Conservation (phyloP, 164 flowering plant genomes). For the Stephania cephalantha region DNA sequence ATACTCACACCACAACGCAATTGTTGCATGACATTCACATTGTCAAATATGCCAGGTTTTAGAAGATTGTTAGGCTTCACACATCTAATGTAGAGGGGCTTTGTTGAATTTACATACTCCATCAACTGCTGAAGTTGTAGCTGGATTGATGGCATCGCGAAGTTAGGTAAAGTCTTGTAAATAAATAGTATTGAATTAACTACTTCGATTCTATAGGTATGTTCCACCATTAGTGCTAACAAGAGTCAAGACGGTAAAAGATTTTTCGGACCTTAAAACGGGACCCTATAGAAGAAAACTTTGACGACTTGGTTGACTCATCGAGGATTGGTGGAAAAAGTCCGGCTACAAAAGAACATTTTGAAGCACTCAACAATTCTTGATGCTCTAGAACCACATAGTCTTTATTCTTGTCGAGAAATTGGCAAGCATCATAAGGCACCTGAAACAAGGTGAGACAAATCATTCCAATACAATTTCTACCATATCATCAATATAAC, state of each 20-base stretch:
- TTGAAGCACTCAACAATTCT: slow-evolving; percentile 68
- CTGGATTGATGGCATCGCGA: slow-evolving; percentile 39
- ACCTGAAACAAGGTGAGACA: slow-evolving; percentile 50
- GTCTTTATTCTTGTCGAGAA: slow-evolving; percentile 92
- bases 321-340: slow-evolving; percentile 65
- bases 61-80: slow-evolving; percentile 79
- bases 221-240: background rate
- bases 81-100: slow-evolving; percentile 88
- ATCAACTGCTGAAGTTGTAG: slow-evolving; percentile 76
- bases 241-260: background rate
- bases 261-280: slow-evolving; percentile 57
- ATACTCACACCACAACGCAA: slow-evolving; percentile 85
- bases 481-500: slow-evolving; percentile 6
- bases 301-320: slow-evolving; percentile 53
- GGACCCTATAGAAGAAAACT: slow-evolving; percentile 80
- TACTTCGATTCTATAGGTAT: background rate
- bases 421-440: slow-evolving; percentile 67
- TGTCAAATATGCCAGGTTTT: slow-evolving; percentile 67
- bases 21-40: slow-evolving; percentile 64
- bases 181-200: background rate
- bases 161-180: background rate
- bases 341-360: slow-evolving; percentile 67
- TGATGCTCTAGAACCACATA: slow-evolving; percentile 89
- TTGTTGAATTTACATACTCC: slow-evolving; percentile 76
- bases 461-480: slow-evolving; percentile 6